These are phyloP conservation scores for Kluyveromyces nonfermentans DNA, from an alignment of 805 yeast genomes.

Conservation along the genomic window DNA sequence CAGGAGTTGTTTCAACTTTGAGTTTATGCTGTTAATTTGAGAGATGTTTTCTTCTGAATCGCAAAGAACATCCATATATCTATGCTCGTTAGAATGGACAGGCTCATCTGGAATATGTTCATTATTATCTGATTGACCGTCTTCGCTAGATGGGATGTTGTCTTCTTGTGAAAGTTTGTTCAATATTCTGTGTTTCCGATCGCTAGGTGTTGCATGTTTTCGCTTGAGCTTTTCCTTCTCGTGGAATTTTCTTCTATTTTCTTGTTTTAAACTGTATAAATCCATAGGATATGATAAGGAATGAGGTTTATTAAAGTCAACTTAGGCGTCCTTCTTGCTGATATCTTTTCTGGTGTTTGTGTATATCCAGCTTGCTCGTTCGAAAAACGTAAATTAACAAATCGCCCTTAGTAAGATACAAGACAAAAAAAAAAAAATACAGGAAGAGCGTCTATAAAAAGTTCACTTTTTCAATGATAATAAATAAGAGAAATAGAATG, in stretches of 20 bases:
- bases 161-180: constrained; percentile 16
- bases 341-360: too few species aligned
- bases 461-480: too few species aligned
- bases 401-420: too few species aligned
- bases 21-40: constrained; percentile 5
- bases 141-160: constrained; percentile 14
- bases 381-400: too few species aligned
- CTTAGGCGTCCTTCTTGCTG: too few species aligned
- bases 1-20: constrained; percentile 10
- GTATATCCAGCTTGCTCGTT: too few species aligned
- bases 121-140: constrained; percentile 5
- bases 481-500: too few species aligned
- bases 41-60: constrained; percentile 7
- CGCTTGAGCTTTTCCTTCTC: constrained; percentile 33
- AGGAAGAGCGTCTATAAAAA: too few species aligned
- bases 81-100: constrained; percentile 15
- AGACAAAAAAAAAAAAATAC: too few species aligned
- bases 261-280: constrained; percentile 27
- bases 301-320: too few species aligned
- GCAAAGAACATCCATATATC: constrained; percentile 16
- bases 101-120: constrained; percentile 8
- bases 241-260: constrained; percentile 34
- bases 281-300: constrained; percentile 18
- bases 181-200: constrained; percentile 26
- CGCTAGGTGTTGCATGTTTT: constrained; percentile 32